These are phyloP conservation scores for Arachnopeziza araneosa DNA, from an alignment of 2,329 filamentous ascomycete genomes.

Conservation along the genomic window DNA sequence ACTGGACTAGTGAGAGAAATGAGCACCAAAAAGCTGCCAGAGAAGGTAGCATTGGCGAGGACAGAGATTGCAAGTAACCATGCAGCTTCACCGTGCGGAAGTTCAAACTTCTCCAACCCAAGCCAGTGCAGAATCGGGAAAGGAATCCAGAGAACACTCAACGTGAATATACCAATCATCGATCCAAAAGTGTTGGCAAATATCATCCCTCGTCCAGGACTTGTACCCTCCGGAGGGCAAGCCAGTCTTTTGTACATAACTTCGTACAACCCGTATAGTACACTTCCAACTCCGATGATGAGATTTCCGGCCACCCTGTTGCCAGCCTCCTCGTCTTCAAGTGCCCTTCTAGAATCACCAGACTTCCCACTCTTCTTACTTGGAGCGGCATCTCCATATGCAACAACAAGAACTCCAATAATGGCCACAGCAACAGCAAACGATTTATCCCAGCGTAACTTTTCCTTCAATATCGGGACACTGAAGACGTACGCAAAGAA, in stretches of 20 bases:
- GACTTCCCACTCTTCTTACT: slow-evolving; percentile 50
- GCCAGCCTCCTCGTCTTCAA: slow-evolving; percentile 39
- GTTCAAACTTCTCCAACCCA: slow-evolving; percentile 75
- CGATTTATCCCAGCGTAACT: slow-evolving; percentile 76
- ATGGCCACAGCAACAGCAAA: slow-evolving; percentile 84
- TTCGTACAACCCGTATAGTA: slow-evolving; percentile 95
- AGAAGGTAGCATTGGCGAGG: slow-evolving; percentile 84
- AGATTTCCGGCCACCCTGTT: slow-evolving; percentile 79
- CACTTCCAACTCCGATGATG: slow-evolving; percentile 82
- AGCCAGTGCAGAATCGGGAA: slow-evolving; percentile 75
- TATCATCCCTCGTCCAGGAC: slow-evolving; percentile 68
- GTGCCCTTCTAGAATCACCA: slow-evolving; percentile 42
- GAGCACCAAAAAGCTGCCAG: slow-evolving; percentile 85
- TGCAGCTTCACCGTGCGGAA: slow-evolving; percentile 73
- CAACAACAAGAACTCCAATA: slow-evolving; percentile 84
- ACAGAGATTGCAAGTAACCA: slow-evolving; percentile 77
- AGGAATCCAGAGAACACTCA: slow-evolving; percentile 86
- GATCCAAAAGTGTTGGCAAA: slow-evolving; percentile 92
- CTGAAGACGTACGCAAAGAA: slow-evolving; percentile 99
- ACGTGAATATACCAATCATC: slow-evolving; percentile 79
- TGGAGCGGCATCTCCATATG: slow-evolving; percentile 71
- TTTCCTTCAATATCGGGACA: slow-evolving; percentile 82
- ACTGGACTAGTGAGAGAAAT: slow-evolving; percentile 93
- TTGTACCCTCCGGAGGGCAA: slow-evolving; percentile 77
- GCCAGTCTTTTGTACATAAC: slow-evolving; percentile 92